A percentile compares a stretch with the other conserved stretches of the same genome.
phyloP scores from a whole-genome alignment of 2,329 filamentous ascomycete genomes.

The Colletotrichum sp. region DNA sequence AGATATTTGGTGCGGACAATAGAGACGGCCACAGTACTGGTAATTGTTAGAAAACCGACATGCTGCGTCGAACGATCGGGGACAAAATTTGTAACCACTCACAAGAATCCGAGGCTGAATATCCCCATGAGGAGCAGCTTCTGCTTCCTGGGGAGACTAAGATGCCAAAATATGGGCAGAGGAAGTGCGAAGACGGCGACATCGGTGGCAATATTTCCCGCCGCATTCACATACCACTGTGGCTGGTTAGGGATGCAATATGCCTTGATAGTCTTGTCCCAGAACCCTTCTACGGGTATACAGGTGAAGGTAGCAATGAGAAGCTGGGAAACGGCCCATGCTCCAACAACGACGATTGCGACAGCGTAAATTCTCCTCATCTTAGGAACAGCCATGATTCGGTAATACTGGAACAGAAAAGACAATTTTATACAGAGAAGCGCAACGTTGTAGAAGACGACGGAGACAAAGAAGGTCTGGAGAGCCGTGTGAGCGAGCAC shows the following conservation, averaged over 20 bases:
- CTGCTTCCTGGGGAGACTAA: constrained; percentile 25
- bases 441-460: constrained; percentile 34
- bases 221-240: constrained; percentile 29
- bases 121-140: constrained; percentile 28
- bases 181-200: constrained; percentile 29
- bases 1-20: constrained; percentile 26
- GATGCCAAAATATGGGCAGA: constrained; percentile 27
- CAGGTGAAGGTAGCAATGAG: constrained; percentile 29
- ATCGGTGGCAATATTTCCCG: constrained; percentile 31
- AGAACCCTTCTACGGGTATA: constrained; percentile 29
- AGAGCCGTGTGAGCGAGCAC: background rate
- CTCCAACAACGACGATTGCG: constrained; percentile 29
- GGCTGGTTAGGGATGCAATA: constrained; percentile 25
- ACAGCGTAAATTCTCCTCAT: constrained; percentile 28
- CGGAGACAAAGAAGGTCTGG: constrained; percentile 33
- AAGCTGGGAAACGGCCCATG: constrained; percentile 30
- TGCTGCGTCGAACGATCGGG: background rate
- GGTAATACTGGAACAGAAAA: constrained; percentile 41
- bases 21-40: constrained; percentile 27
- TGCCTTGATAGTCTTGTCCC: constrained; percentile 26
- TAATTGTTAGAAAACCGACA: background rate
- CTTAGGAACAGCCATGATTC: constrained; percentile 32
- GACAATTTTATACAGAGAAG: constrained; percentile 36
- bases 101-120: constrained; percentile 33
- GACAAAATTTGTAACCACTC: background rate